Base-by-base conservation (phyloP, 176 grass and related monocot genomes). In the Bothriochloa decipiens region DNA sequence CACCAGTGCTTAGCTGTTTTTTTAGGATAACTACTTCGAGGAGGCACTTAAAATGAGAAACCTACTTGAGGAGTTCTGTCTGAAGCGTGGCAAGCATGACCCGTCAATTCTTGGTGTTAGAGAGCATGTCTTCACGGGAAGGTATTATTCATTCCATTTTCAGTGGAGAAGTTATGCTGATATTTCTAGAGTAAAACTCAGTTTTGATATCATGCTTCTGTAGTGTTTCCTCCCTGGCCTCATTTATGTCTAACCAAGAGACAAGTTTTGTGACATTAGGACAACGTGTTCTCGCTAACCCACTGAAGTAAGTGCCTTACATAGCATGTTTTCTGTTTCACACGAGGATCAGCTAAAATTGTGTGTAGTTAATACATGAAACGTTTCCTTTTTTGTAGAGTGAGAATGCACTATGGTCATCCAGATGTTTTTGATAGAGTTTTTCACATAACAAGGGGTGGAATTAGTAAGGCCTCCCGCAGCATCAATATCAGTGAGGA, bases 371-470 rank as follows among this genome's bases (percentile, higher is more conserved):
- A 68, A 60, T 20, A 65, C 32, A 46, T 75, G 16, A 37, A 36
- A 43, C 20, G 50, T 84, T 58, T 18, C 58, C 75, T 66, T 40
- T 72, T 81, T 68, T 81, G 26, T 76, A 97, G 95, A 81, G 92
- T 97, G 35, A 93, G 95, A 66, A 97, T 97, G 95, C 92, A 97
- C 84, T 97, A 97, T 77, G 95, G 95, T 22, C 95, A 97, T 74
- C 95, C 95, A 57, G 95, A 97, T 94, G 95, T 97, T 85, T 97
- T 97, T 84, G 95, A 94, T 86, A 94, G 95, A 89, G 68, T 97
- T 88, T 97, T 97, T 83, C 95, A 97, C 90, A 91, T 97, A 91
- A 94, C 92, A 26, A 92, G 95, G 76, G 95, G 95, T 65, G 95
- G 95, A 58, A 97, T 97, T 26, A 97, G 95, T 80, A 97, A 97